Conservation (phyloP, 805 yeast species). For the Teunomyces pallodes region DNA sequence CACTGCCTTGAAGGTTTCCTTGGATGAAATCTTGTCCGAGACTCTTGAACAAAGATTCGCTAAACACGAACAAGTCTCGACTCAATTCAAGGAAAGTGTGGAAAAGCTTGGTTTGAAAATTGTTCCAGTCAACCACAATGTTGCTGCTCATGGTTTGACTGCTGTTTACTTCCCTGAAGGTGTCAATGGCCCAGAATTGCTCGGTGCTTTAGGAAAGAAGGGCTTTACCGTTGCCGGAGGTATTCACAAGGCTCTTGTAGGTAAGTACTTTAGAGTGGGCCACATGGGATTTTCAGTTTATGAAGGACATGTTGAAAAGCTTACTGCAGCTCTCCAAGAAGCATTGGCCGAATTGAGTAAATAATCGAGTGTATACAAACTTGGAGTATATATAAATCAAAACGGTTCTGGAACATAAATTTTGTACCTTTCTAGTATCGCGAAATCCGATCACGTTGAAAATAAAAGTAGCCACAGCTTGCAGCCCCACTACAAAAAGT, state of each 20-base stretch:
- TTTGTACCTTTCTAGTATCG: too few species aligned
- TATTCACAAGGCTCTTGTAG: slow-evolving; percentile 73
- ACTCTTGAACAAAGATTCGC: slow-evolving; percentile 58
- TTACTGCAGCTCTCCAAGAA: slow-evolving; percentile 34
- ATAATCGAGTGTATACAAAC: too few species aligned
- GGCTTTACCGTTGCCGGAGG: slow-evolving; percentile 88
- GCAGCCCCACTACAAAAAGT: not conserved
- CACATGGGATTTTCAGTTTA: slow-evolving; percentile 87
- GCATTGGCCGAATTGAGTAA: slow-evolving; percentile 38
- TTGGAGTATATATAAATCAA: too few species aligned
- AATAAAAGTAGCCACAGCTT: not conserved
- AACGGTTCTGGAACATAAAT: too few species aligned
- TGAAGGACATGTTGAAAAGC: slow-evolving; percentile 38
- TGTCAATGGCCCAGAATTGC: slow-evolving; percentile 63
- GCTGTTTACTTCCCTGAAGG: slow-evolving; percentile 82
- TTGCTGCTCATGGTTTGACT: slow-evolving; percentile 85
- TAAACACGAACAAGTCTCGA: slow-evolving; percentile 61
- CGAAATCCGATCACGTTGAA: too few species aligned
- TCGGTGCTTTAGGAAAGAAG: slow-evolving; percentile 54
- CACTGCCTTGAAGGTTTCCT: slow-evolving; percentile 74
- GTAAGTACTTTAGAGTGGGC: slow-evolving; percentile 88
- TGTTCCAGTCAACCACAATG: slow-evolving; percentile 55
- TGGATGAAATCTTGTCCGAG: slow-evolving; percentile 63
- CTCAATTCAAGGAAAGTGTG: slow-evolving; percentile 59
- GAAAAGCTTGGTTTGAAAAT: slow-evolving; percentile 62